Evolutionary conservation across 2,329 filamentous ascomycete species (phyloP), one percentile per base, ranked within the genome.

Genomic region (Corynespora cassiicola): DNA sequence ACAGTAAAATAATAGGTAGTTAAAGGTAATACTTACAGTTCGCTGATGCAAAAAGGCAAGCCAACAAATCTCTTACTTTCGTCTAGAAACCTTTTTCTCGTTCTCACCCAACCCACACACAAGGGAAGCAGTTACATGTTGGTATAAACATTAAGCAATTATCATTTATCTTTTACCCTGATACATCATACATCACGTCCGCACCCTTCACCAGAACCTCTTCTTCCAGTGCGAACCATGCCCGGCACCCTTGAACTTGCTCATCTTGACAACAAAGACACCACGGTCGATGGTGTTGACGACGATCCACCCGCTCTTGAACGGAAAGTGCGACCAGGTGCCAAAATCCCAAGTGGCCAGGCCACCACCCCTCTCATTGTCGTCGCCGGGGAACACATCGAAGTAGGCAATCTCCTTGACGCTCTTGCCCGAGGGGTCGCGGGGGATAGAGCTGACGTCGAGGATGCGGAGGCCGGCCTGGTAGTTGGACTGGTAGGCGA

Each of bases 251-350:
- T 53, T 55, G 37, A 53, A 53, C 24, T 47, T 45, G 31, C 39
- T 60, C 9, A 59, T 47, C 52, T 59, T 65, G 7, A 66, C 59
- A 14, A 67, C 60, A 44, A 68, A 69, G 11, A 55, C 65, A 43
- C 65, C 65, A 19, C 65, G 57, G 42, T 78, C 75, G 43, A 78
- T 77, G 3, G 73, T 76, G 54, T 78, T 78, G 33, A 77, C 58
- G 10, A 76, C 63, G 26, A 76, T 66, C 43, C 53, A 73, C 6
- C 72, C 72, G 27, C 60, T 67, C 20, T 63, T 59, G 39, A 74
- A 73, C 8, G 69, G 61, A 39, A 48, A 74, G 15, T 67, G 67
- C 9, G 63, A 65, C 71, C 72, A 75, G 3, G 68, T 71, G 7
- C 72, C 72, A 17, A 62, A 64, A 37, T 72, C 71, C 48, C 68